Percentiles rank a stretch among this genome's conserved stretches.
Evolutionary conservation across 2,329 filamentous ascomycete species (phyloP).

Genomic region (Pseudonectria foliicola): DNA sequence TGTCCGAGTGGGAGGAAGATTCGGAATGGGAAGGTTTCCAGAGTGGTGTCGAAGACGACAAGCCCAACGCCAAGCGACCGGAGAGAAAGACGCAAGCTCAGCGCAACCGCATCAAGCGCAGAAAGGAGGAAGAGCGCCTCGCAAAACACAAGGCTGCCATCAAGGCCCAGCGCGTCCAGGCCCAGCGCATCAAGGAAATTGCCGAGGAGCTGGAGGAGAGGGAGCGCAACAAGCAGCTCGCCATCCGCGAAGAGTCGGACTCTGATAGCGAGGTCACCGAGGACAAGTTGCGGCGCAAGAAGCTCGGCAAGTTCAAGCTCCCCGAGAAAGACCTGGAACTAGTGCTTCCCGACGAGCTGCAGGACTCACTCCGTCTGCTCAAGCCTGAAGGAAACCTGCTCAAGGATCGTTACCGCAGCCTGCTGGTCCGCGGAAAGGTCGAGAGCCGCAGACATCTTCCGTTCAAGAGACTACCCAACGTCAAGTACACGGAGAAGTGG

Average conservation of each 20-base stretch:
- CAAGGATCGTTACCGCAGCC: constrained; percentile 82
- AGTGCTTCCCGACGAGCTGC: constrained; percentile 72
- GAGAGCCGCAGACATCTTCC: constrained; percentile 73
- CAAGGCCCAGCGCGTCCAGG: constrained; percentile 66
- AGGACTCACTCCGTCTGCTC: constrained; percentile 72
- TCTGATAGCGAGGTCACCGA: constrained; percentile 53
- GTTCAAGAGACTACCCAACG: constrained; percentile 76
- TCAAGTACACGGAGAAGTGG: constrained; percentile 90
- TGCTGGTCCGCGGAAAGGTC: constrained; percentile 82
- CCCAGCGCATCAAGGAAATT: constrained; percentile 64
- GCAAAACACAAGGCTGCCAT: constrained; percentile 69
- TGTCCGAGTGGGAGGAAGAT: constrained; percentile 75
- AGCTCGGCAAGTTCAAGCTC: constrained; percentile 65
- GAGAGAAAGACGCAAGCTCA: constrained; percentile 81
- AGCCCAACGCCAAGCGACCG: constrained; percentile 58
- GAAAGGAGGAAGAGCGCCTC: constrained; percentile 78
- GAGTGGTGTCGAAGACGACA: constrained; percentile 67
- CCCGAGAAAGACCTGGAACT: constrained; percentile 77
- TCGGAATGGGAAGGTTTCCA: constrained; percentile 88
- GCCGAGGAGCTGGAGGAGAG: constrained; percentile 54
- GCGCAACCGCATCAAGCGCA: constrained; percentile 78
- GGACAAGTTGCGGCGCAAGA: constrained; percentile 58
- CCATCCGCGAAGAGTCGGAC: constrained; percentile 36
- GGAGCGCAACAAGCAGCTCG: constrained; percentile 42
- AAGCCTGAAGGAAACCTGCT: constrained; percentile 95